Base-by-base conservation (phyloP, 1,284 basidiomycete species). In the Naganishia sp. region DNA sequence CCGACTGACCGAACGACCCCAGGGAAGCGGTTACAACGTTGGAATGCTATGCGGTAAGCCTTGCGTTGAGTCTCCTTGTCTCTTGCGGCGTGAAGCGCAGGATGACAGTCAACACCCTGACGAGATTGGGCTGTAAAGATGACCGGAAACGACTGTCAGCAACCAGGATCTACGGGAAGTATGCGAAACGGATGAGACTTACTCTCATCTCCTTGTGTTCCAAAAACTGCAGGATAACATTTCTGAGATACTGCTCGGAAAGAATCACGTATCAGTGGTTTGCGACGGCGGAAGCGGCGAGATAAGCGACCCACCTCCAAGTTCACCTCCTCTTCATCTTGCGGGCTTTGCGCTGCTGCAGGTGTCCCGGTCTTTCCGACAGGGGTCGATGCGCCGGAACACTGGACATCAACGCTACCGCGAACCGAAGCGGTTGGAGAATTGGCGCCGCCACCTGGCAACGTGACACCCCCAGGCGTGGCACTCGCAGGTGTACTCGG, bases 51-150 rank as follows among this genome's bases (percentile, higher is more conserved):
- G 73, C 69, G n/a, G 68, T 63, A 11, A 79, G 64, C 68, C 90
- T 91, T 4, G 90, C 87, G 70, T 90, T 85, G 48, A 96, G 82
- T 63, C 93, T 82, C 46, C 94, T 82, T 11, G 92, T 90, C 76
- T 97, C 94, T 73, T 94, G 90, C 2, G 94, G 94, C 2, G 94
- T 97, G 74, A 97, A 96, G 61, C 87, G 89, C 50, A 97, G 79
- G 56, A 97, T 94, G 50, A 92, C 92, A 1, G 91, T 92, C 53
- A 97, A 79, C 1, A 97, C 93, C 67, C 88, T 85, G 31, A 96
- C 87, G 46, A 97, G 86, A 75, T 93, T 92, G 0, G 93, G 90
- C 88, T 93, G 71, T 5, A 13, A 54, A 13, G 33, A 44, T 70
- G 63, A 2, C 13, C 36, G 10, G 44, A 67, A 67, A 45, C 48